phyloP scores from a whole-genome alignment of 129 eudicot species.

The Solidago caesia region DNA sequence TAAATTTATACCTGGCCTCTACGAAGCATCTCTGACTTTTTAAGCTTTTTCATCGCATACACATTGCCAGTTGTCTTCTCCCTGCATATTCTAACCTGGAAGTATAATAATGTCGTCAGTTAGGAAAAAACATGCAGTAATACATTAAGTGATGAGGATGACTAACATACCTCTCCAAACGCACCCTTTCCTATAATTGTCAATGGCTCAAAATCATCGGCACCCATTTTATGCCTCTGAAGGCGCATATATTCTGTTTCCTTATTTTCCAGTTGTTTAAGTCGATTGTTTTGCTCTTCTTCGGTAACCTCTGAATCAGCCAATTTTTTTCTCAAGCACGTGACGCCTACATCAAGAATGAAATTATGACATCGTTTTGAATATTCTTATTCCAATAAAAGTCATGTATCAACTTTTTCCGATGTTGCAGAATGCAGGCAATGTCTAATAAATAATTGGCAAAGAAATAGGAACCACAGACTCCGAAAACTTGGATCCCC shows the following conservation, averaged over 20 bases:
- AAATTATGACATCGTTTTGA: background rate
- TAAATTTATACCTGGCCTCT: slow-evolving; percentile 77
- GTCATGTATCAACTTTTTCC: background rate
- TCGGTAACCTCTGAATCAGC: slow-evolving; percentile 91
- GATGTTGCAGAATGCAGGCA: background rate
- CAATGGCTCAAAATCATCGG: slow-evolving; percentile 91
- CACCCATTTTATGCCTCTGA: slow-evolving; percentile 98
- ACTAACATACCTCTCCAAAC: slow-evolving; percentile 78
- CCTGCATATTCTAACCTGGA: slow-evolving; percentile 84
- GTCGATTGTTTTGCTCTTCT: slow-evolving; percentile 83
- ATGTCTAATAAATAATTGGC: too few relatives aligned
- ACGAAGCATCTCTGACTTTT: slow-evolving; percentile 96
- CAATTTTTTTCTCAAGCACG: slow-evolving; percentile 76
- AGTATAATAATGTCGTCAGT: background rate
- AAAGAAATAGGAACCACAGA: too few relatives aligned
- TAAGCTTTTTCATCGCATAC: slow-evolving; percentile 95
- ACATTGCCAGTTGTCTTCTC: slow-evolving; percentile 92
- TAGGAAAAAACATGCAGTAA: background rate
- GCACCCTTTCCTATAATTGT: slow-evolving; percentile 99
- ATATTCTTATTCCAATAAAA: slow-evolving; percentile 3
- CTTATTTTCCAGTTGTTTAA: slow-evolving; percentile 80
- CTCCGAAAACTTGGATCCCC: background rate
- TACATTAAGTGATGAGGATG: slow-evolving; percentile 6
- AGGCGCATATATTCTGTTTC: slow-evolving; percentile 95
- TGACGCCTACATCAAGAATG: slow-evolving; percentile 55